Percentiles rank a stretch among this genome's conserved stretches.
Evolutionary conservation across 371 early-diverging fungal species (phyloP).

Genomic region (Mucor sp.): DNA sequence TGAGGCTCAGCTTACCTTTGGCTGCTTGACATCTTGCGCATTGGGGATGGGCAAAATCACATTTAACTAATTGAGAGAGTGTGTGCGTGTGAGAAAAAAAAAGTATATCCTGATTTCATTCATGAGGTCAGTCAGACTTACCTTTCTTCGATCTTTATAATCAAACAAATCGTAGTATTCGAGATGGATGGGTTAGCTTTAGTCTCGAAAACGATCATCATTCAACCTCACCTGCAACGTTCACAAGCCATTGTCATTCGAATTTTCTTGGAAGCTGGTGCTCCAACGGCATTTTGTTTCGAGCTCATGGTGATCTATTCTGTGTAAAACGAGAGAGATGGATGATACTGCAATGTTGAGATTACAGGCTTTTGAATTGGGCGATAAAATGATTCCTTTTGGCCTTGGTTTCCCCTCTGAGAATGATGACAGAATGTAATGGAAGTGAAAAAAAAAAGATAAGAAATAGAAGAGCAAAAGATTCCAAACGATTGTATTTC

Average conservation of each 20-base stretch:
- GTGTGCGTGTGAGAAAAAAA: too few species aligned
- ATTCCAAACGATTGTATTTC: too few species aligned
- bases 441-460: background rate
- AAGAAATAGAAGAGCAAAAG: background rate
- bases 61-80: slow-evolving; percentile 38
- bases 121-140: slow-evolving; percentile 4
- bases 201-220: background rate
- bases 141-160: slow-evolving; percentile 43
- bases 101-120: too few species aligned
- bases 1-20: slow-evolving; percentile 31
- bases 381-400: too few species aligned
- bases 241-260: slow-evolving; percentile 61
- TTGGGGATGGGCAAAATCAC: slow-evolving; percentile 53
- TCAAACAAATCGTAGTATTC: background rate
- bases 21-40: slow-evolving; percentile 44
- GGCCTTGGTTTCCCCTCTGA: too few species aligned
- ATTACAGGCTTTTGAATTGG: background rate
- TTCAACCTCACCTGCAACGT: slow-evolving; percentile 43
- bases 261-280: slow-evolving; percentile 42
- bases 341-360: background rate
- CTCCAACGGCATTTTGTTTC: slow-evolving; percentile 12
- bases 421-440: background rate
- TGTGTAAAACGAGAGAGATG: background rate
- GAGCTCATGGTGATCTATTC: slow-evolving; percentile 1
- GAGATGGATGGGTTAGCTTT: background rate